These are phyloP conservation scores for Macaranga tanarius DNA, from an alignment of 441 rosid species.

Conservation along the genomic window DNA sequence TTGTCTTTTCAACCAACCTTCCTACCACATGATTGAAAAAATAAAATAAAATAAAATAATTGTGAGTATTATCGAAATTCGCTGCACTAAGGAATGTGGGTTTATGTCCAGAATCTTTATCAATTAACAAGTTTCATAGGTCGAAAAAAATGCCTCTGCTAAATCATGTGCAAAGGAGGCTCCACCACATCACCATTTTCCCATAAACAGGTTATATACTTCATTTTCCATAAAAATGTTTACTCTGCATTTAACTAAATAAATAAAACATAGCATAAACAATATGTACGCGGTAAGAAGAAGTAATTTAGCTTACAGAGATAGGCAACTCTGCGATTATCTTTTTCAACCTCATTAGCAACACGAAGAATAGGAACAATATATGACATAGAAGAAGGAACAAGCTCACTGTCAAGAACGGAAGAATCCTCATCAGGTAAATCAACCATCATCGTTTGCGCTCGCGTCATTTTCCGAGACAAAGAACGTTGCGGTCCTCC, in stretches of 20 bases:
- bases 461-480: constrained; percentile 51
- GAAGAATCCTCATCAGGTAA: constrained; percentile 46
- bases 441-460: constrained; percentile 52
- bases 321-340: constrained; percentile 80
- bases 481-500: constrained; percentile 30
- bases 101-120: neutral
- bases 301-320: constrained; percentile 51
- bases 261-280: neutral
- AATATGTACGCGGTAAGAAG: neutral
- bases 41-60: too few species aligned
- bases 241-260: too few species aligned
- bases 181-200: neutral
- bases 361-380: constrained; percentile 82
- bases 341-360: constrained; percentile 73
- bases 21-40: neutral
- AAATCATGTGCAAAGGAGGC: neutral
- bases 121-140: neutral
- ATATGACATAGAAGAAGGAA: constrained; percentile 73
- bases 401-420: constrained; percentile 74
- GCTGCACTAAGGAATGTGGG: neutral
- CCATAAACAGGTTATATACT: too few species aligned
- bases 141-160: too few species aligned
- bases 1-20: too few species aligned
- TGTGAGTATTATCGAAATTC: neutral
- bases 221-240: too few species aligned